Base-by-base conservation (phyloP, 225 moss, liverwort and hornwort genomes). In the Rhytidiadelphus loreus region DNA sequence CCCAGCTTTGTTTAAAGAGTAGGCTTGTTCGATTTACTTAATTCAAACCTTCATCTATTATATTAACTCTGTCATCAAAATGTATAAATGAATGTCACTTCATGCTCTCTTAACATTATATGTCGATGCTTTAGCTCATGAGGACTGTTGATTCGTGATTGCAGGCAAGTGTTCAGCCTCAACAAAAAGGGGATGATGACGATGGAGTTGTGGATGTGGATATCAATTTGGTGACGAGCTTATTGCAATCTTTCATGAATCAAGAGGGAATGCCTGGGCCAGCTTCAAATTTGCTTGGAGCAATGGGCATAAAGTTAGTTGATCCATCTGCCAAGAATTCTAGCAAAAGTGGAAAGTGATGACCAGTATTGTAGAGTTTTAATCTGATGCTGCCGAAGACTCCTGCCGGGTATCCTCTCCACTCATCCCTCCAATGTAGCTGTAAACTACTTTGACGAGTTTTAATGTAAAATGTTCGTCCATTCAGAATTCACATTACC, bases 251-350 rank as follows among this genome's bases (percentile, higher is more conserved):
- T 16, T 99, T 88, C 44, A 94, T 94, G 95, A 96, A 93, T 91
- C 98, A 99, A 84, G 94, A 99, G 92, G 98, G 98, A 87, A 94
- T 97, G 97, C 96, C 97, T 83, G 99, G 99, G 37, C 99, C 97
- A n/a, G 97, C 96, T 68, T 96, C 99, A 52, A 99, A 96, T 93
- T 83, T 99, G 78, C 91, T 99, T 32, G 97, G 97, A 88, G 95
- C 95, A 25, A 96, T 99, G 96, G 96, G 96, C 83, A 92, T 98
- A 73, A 89, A 96, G 77, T 87, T 98, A 53, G 91, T 93, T 23
- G 95, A 97, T 84, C 95, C 93, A 83, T 84, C 89, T 79, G 74
- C 93, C 86, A 89, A 87, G 80, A 93, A 92, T 81, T 82, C 90
- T 87, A 90, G 88, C 65, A 92, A 91, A 85, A 92, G 94, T 73